Base-by-base conservation (phyloP, 495 filamentous ascomycete species). In the Collariella sp. region DNA sequence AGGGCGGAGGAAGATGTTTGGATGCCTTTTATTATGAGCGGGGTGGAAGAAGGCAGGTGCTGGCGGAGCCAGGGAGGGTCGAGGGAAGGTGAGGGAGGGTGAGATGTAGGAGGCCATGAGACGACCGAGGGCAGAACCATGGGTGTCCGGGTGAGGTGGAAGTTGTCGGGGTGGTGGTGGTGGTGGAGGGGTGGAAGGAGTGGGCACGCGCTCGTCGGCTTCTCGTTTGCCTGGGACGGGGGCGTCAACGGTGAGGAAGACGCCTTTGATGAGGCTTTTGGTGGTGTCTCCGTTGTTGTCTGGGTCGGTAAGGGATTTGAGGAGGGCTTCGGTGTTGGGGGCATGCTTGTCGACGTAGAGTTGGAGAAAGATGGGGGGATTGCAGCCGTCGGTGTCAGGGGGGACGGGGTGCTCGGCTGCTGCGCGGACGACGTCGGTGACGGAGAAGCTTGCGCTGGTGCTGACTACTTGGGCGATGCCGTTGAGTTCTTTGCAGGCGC, bases 331-430 rank as follows among this genome's bases (percentile, higher is more conserved):
- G n/a, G 84, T 83, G 57, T 87, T 87, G 40, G 69, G 49, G 1
- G 87, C 78, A 54, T 88, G 76, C 39, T 80, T 81, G 67, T 91
- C 84, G 48, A 93, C 87, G 60, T 95, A 95, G 35, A 95, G 70
- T 60, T 93, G 89, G 60, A 90, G 84, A 72, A 89, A 89, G 60
- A 87, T 78, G 2, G 73, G 70, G 13, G 56, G 35, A 23, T 7
- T 50, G 70, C 33, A 68, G 66, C 3, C 60, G 13, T 76, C 66
- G 16, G 66, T 63, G 20, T 18, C 36, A 7, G 35, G n/a, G 2
- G 48, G n/a, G 7, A 11, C 13, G 3, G 48, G 36, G 16, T 50
- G 48, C 22, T 50, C 36, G 15, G 20, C 34, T 9, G 48, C 48
- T 6, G 48, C 48, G 7, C 35, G 48, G 26, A 77, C 66, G 18